Evolutionary conservation across 208 protist species (phyloP).

Genomic region (Wallacemonas sp.): DNA sequence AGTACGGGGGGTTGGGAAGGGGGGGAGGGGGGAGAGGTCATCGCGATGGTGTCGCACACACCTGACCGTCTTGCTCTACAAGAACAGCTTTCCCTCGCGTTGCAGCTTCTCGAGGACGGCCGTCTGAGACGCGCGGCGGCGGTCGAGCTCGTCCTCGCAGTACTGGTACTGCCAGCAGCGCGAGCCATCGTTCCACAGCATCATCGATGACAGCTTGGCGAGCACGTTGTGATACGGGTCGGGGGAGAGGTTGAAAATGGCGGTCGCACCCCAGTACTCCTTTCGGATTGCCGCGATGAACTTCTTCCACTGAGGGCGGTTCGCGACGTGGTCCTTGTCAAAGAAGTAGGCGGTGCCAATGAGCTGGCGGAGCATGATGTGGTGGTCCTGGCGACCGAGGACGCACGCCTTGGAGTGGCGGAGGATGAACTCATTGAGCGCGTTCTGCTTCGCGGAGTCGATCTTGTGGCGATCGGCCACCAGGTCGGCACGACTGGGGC

Average conservation of each 20-base stretch:
- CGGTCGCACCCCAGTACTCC: conserved; percentile 79
- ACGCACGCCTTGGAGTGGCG: conserved; percentile 39
- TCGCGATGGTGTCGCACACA: not conserved
- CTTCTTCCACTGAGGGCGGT: conserved; percentile 68
- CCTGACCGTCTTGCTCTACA: conserved; percentile 20
- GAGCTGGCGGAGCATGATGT: conserved; percentile 85
- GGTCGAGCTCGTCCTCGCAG: conserved; percentile 51
- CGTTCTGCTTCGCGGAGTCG: conserved; percentile 57
- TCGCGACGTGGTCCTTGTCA: conserved; percentile 53
- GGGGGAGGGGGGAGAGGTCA: not conserved
- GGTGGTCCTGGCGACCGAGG: conserved; percentile 78
- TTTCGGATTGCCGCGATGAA: conserved; percentile 69
- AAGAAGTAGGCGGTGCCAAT: conserved; percentile 66
- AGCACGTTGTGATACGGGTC: conserved; percentile 86
- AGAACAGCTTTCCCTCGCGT: conserved; percentile 66
- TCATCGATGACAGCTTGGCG: conserved; percentile 87
- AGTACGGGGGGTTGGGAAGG: not conserved
- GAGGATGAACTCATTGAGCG: conserved; percentile 78
- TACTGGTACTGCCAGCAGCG: conserved; percentile 75
- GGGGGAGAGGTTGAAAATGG: conserved; percentile 74
- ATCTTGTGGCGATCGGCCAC: conserved; percentile 57
- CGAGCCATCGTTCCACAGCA: conserved; percentile 71
- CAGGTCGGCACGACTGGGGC: conserved; percentile 48
- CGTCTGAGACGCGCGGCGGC: conserved; percentile 45
- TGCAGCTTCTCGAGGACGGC: conserved; percentile 57